Evolutionary conservation across 768 basidiomycete species (phyloP), one percentile per base, ranked within the genome.

Genomic region (Gloeopeniophorella convolvens): DNA sequence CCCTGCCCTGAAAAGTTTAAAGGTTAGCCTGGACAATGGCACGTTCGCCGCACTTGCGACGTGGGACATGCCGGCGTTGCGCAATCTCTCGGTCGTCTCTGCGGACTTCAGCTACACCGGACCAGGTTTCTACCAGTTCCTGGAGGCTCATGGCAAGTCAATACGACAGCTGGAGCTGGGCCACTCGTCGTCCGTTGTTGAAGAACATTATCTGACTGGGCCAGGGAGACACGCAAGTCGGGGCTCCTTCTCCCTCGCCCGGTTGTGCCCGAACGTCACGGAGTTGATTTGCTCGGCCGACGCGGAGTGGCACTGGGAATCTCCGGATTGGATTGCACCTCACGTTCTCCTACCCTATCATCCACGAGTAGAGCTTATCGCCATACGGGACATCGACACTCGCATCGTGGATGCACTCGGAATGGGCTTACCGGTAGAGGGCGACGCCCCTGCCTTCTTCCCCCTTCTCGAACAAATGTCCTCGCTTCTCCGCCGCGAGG

Each of bases 281-380:
- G 74, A 85, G 59, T 83, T 88, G 62, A 82, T 88, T 42, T 86
- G 83, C 60, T 77, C 75, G 36, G 85, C 85, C 1, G 83, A 87
- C 52, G 85, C 84, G 1, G 84, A 84, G 59, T 88, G 85, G 85
- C 83, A 86, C 55, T 87, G 85, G 85, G 74, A 79, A 57, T 73
- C 70, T 44, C 85, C 85, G 0, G 84, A 88, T 60, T 87, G 85
- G 85, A 86, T 87, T 59, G 82, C 85, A 12, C 83, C 85, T 3
- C 85, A 88, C 48, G 72, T 84, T 33, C 68, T 88, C 5, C 72
- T 88, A 18, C 82, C 84, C 15, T 63, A 78, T 1, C 85, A 88
- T 60, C 74, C 77, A 0, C 69, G 68, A 6, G 63, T 88, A 10
- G 66, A 79, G 62, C 71, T 86, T 46, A 87, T 87, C 48, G 85